Percentiles rank a stretch among this genome's conserved stretches.
Evolutionary conservation across 163 green algal species (phyloP).

Genomic region (Scenedesmus sp.): DNA sequence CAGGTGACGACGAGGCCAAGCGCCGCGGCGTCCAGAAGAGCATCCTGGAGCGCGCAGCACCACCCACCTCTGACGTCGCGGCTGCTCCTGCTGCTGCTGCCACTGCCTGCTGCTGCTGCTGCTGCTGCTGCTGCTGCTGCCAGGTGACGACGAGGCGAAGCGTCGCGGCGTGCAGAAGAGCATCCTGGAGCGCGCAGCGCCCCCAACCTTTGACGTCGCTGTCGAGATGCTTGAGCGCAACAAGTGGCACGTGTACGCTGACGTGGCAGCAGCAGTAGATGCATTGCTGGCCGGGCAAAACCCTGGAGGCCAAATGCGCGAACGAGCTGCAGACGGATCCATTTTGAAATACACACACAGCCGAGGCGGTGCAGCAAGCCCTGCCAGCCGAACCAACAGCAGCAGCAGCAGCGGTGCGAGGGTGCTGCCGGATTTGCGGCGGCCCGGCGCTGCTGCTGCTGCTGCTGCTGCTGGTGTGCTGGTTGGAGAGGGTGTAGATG

Average conservation of each 20-base stretch:
- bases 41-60: constrained; percentile 87
- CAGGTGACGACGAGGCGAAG: constrained; percentile 88
- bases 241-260: constrained; percentile 72
- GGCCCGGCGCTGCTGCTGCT: neutral
- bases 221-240: constrained; percentile 77
- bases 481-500: neutral
- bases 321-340: constrained; percentile 61
- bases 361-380: neutral
- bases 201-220: constrained; percentile 92
- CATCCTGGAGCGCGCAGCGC: constrained; percentile 87
- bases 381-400: constrained; percentile 20
- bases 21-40: constrained; percentile 91
- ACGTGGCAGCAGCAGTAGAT: constrained; percentile 78
- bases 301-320: constrained; percentile 47
- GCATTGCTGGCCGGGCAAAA: constrained; percentile 62
- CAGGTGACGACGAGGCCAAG: constrained; percentile 87
- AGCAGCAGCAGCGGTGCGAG: neutral
- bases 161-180: constrained; percentile 91
- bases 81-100: no score
- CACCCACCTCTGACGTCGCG: constrained; percentile 92
- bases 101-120: neutral
- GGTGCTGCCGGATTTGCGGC: constrained; percentile 13
- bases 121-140: constrained; percentile 36
- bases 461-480: neutral
- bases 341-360: constrained; percentile 68